Evolutionary conservation across 805 yeast species (phyloP).

Genomic region (Yamadazyma philogaea): DNA sequence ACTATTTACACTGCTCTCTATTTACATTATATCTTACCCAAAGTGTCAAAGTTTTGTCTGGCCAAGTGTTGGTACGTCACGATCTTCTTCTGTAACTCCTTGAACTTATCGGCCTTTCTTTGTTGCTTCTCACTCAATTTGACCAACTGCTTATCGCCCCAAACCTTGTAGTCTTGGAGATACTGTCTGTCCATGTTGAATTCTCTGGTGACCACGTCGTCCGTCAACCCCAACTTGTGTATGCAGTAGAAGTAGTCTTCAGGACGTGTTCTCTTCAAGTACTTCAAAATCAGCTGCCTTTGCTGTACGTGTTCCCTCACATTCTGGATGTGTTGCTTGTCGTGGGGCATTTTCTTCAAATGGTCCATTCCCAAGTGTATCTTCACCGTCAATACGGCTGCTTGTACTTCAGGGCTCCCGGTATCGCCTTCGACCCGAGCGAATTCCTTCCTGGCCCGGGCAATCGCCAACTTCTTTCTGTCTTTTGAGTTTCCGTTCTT

Average conservation of each 20-base stretch:
- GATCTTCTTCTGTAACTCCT: conserved; percentile 40
- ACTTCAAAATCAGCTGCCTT: conserved; percentile 79
- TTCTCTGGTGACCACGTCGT: conserved; percentile 71
- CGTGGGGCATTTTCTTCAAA: conserved; percentile 64
- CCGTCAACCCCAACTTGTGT: conserved; percentile 83
- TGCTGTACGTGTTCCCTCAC: conserved; percentile 84
- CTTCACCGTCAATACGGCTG: conserved; percentile 81
- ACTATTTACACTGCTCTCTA: background rate
- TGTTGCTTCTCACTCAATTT: conserved; percentile 40
- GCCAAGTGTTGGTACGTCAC: conserved; percentile 38
- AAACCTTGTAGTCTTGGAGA: conserved; percentile 72
- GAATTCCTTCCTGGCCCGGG: conserved; percentile 74
- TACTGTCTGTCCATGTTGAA: conserved; percentile 77
- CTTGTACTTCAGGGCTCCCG: conserved; percentile 94
- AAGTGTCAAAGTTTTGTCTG: conserved; percentile 24
- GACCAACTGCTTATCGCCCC: conserved; percentile 69
- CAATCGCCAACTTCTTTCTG: conserved; percentile 53
- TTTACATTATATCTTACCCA: conserved; percentile 2
- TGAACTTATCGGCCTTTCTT: conserved; percentile 26
- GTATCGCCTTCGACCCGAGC: conserved; percentile 85
- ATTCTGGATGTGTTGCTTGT: conserved; percentile 61
- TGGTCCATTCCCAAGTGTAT: conserved; percentile 78
- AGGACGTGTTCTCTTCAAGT: conserved; percentile 77
- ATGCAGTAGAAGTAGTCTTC: conserved; percentile 82
- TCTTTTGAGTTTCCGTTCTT: conserved; percentile 66